Evolutionary conservation across 2,329 filamentous ascomycete genomes (phyloP).

Genomic region (Penicillium expansum): DNA sequence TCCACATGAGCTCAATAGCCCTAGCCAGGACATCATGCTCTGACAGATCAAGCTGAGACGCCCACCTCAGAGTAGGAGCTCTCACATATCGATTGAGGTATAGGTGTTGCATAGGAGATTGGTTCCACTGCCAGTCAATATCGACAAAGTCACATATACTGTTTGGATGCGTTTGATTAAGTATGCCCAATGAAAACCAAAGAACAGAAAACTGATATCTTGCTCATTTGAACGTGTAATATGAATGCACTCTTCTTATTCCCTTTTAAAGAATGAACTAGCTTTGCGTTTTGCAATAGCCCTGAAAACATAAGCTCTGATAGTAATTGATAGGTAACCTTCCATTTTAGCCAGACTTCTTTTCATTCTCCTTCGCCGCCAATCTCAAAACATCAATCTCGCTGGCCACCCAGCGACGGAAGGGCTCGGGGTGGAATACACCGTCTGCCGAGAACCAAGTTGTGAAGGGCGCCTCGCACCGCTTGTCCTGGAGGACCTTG

Average conservation of each 20-base stretch:
- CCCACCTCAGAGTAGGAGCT: no score
- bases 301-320: background rate
- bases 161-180: background rate
- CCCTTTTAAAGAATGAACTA: background rate
- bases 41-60: background rate
- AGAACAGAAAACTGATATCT: background rate
- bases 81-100: background rate
- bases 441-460: slow-evolving; percentile 60
- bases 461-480: slow-evolving; percentile 57
- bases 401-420: slow-evolving; percentile 60
- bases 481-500: slow-evolving; percentile 45
- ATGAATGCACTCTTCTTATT: background rate
- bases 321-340: background rate
- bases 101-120: background rate
- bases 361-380: slow-evolving; percentile 43
- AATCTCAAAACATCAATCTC: slow-evolving; percentile 56
- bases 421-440: slow-evolving; percentile 59
- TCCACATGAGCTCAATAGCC: background rate
- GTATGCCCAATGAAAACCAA: background rate
- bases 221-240: background rate
- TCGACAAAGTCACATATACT: background rate
- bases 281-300: background rate
- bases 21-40: background rate
- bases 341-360: slow-evolving; percentile 25
- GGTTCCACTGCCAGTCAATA: background rate